These are phyloP conservation scores for Talaromyces trachyspermus DNA, from an alignment of 495 filamentous ascomycete genomes.

Conservation along the genomic window DNA sequence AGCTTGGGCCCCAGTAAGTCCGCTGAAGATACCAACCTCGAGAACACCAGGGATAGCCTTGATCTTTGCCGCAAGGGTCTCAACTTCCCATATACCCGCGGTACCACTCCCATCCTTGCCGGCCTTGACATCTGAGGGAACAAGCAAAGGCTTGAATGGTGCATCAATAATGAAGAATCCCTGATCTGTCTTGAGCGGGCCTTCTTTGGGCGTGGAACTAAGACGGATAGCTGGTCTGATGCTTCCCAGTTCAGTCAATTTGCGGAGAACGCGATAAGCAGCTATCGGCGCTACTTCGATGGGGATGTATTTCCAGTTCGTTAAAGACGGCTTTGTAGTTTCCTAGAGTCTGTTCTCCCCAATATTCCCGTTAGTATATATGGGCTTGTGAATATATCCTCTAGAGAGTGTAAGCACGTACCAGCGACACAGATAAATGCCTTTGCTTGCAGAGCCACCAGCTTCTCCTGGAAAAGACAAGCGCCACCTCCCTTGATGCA, in stretches of 20 bases:
- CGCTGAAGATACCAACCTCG: constrained; percentile 86
- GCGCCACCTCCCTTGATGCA: constrained; percentile 97
- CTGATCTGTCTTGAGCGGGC: constrained; percentile 87
- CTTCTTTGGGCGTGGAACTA: constrained; percentile 61
- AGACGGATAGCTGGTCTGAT: constrained; percentile 59
- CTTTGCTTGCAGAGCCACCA: constrained; percentile 77
- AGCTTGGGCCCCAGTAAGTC: constrained; percentile 63
- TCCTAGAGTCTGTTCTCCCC: constrained; percentile 86
- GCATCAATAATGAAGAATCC: constrained; percentile 91
- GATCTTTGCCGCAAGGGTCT: constrained; percentile 59
- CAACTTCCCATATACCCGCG: constrained; percentile 68
- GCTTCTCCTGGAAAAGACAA: constrained; percentile 95
- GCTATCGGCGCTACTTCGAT: constrained; percentile 89
- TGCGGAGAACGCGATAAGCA: constrained; percentile 58
- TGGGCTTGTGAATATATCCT: too few relatives aligned
- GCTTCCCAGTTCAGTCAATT: constrained; percentile 63
- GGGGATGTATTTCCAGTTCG: constrained; percentile 75
- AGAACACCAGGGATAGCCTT: constrained; percentile 81
- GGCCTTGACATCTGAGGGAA: constrained; percentile 47
- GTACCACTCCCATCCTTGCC: constrained; percentile 42
- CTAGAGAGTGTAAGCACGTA: constrained; percentile 26
- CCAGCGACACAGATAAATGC: constrained; percentile 93
- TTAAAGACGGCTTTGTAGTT: constrained; percentile 73
- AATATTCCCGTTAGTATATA: too few relatives aligned
- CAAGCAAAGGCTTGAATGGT: constrained; percentile 65